Base-by-base conservation (phyloP, 352 stramenopile genomes). In the Phytophthora brassicae region DNA sequence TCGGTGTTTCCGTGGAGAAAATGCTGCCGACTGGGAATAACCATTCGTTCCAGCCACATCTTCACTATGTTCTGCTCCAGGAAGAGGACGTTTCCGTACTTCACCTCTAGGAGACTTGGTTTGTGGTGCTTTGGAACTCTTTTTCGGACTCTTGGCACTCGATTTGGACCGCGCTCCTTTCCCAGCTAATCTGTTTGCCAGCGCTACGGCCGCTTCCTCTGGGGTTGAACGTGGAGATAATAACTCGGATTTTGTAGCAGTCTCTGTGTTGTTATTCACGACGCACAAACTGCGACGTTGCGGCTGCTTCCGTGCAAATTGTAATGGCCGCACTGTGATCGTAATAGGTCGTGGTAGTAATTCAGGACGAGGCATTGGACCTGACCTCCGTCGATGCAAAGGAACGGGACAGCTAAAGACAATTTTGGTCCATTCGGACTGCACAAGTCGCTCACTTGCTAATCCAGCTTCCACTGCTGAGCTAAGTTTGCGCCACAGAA, bases 381-480 rank as follows among this genome's bases (percentile, higher is more conserved):
- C 71, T 17, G 62, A 74, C 36, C 70, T 68, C 20, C 60, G 59
- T 16, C 69, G 70, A 68, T 77, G 64, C 11, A 39, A 38, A 48
- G 61, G 67, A 9, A 54, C 72, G 49, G 24, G 72, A 38, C 54
- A 80, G 42, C 79, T 84, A 31, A 92, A 84, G 26, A 88, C 78
- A 43, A 92, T 92, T 69, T 90, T 90, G 57, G 88, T 92, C 83
- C 83, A 92, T 47, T 92, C 83, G 0, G 83, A 86, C 49, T 84
- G 77, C 36, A 72, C 65, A 5, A 71, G 17, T 6, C 75, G 68
- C 26, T 86, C 74, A 16, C 68, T 66, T 0, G 66, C 56, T 8
- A 87, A 48, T 7, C 68, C 64, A 0, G 61, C 47, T 19, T 79
- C 64, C 19, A 89, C 72, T 8, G 57, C 56, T 7, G 56, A 49